Base-by-base conservation (phyloP, 805 yeast genomes). In the Torulaspora indica region DNA sequence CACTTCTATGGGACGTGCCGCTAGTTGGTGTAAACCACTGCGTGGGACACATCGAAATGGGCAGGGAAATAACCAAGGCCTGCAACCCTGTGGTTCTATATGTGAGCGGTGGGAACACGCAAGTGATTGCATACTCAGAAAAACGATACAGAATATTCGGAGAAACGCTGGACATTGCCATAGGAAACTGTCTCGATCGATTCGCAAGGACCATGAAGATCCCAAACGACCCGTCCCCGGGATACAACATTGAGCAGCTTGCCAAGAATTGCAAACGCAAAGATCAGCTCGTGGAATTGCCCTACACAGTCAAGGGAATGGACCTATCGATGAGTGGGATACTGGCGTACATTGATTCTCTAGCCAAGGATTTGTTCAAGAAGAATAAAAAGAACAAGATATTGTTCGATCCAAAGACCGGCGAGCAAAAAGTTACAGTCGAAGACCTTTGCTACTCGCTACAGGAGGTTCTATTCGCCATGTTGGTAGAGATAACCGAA, bases 231-330 rank as follows among this genome's bases (percentile, higher is more conserved):
- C 99, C 99, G 2, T 86, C 93, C 10, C 99, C 99, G 0, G 99
- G 99, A 2, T 93, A 88, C 67, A 93, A 93, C 61, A 93, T 93
- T 53, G 98, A 93, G 67, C 96, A 87, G 60, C 61, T 93, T 69
- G 98, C 98, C 13, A 86, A 81, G 54, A 73, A 75, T 48, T 81
- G 82, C 13, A 55, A 54, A 13, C 63, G 72, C 41, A 78, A 71
- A 52, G 63, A 63, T 4, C 35, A 41, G 3, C 67, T 82, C 34
- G 85, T 91, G 2, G 82, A 79, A 36, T 69, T 93, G 32, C 98
- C 99, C 0, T 93, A 93, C 61, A 91, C 98, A 0, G 98, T 93
- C 12, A 93, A 93, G 64, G 99, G 99, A 3, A 93, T 93, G 99
- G 99, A 93, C 64, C 60, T 93, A 45, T 85, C 95, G 39, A 87